A percentile compares a stretch with the other conserved stretches of the same genome.
phyloP scores from a whole-genome alignment of 148 eudicot genomes.

The Vaccinium myrtillus region DNA sequence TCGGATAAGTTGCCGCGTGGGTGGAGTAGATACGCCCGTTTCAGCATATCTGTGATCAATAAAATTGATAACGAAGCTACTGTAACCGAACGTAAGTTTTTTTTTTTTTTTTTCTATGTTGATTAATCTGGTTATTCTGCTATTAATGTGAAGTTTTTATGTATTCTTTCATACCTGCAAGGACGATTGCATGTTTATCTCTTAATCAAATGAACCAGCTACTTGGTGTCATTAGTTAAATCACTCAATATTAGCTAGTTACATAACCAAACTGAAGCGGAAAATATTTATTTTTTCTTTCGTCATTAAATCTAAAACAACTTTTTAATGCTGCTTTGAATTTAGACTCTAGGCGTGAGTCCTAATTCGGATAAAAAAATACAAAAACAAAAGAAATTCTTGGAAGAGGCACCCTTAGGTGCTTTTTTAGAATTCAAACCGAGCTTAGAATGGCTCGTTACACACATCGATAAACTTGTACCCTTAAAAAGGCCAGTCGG shows the following conservation, averaged over 20 bases:
- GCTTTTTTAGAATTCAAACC: not conserved
- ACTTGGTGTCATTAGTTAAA: not conserved
- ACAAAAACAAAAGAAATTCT: too few relatives aligned
- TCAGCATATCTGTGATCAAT: constrained; percentile 46
- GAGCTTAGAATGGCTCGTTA: not conserved
- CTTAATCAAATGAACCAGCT: not conserved
- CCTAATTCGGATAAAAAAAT: too few relatives aligned
- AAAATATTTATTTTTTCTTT: not conserved
- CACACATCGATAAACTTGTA: too few relatives aligned
- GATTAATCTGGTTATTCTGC: not conserved
- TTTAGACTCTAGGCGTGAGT: too few relatives aligned
- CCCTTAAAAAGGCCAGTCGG: not conserved
- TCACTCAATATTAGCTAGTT: too few relatives aligned
- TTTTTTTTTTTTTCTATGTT: not conserved
- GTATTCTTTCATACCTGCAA: too few relatives aligned
- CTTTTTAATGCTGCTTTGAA: too few relatives aligned
- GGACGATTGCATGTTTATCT: not conserved
- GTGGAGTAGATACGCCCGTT: constrained; percentile 49
- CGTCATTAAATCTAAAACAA: too few relatives aligned
- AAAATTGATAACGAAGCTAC: constrained; percentile 30
- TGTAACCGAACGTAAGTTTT: constrained; percentile 32
- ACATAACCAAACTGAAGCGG: not conserved
- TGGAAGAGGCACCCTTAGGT: too few relatives aligned
- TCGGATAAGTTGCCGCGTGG: constrained; percentile 41
- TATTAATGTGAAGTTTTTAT: not conserved